These are phyloP conservation scores for Zymoseptoria passerinii DNA, from an alignment of 2,329 filamentous ascomycete species.

Conservation along the genomic window DNA sequence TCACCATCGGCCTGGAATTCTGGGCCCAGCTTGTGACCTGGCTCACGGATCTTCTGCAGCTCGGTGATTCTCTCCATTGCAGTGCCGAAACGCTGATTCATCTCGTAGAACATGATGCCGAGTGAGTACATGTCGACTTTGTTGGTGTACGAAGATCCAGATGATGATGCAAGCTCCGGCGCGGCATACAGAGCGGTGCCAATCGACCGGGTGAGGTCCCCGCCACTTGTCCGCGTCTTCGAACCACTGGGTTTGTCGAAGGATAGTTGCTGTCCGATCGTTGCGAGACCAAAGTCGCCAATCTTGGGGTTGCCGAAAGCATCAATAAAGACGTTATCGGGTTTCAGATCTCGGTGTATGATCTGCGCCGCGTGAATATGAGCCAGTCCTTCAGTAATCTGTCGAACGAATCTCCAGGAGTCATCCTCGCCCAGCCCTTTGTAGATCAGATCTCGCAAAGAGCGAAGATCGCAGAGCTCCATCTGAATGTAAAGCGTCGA, in stretches of 20 bases:
- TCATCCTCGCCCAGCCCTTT: slow-evolving; percentile 68
- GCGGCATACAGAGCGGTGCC: slow-evolving; percentile 87
- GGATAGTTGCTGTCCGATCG: slow-evolving; percentile 69
- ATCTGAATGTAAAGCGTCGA: slow-evolving; percentile 94
- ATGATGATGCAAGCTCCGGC: slow-evolving; percentile 74
- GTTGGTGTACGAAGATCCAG: slow-evolving; percentile 70
- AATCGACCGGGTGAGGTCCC: slow-evolving; percentile 61
- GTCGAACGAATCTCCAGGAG: slow-evolving; percentile 82
- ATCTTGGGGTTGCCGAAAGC: slow-evolving; percentile 85
- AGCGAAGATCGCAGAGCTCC: slow-evolving; percentile 95
- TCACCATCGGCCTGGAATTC: slow-evolving; percentile 64
- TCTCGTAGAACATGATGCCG: slow-evolving; percentile 97
- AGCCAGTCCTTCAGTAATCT: slow-evolving; percentile 79
- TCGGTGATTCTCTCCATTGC: slow-evolving; percentile 57
- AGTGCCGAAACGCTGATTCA: slow-evolving; percentile 62
- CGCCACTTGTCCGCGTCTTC: slow-evolving; percentile 7
- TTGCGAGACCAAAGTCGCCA: slow-evolving; percentile 91
- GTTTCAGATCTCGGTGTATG: slow-evolving; percentile 92
- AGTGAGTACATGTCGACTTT: slow-evolving; percentile 99
- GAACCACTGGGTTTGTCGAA: slow-evolving; percentile 42
- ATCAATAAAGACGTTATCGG: slow-evolving; percentile 96
- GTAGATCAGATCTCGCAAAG: slow-evolving; percentile 77
- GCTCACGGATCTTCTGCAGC: slow-evolving; percentile 60
- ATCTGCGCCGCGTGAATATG: slow-evolving; percentile 89
- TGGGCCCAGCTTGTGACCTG: slow-evolving; percentile 58